These are phyloP conservation scores for Pichia nanzhaoensis DNA, from an alignment of 805 yeast genomes.

Conservation along the genomic window DNA sequence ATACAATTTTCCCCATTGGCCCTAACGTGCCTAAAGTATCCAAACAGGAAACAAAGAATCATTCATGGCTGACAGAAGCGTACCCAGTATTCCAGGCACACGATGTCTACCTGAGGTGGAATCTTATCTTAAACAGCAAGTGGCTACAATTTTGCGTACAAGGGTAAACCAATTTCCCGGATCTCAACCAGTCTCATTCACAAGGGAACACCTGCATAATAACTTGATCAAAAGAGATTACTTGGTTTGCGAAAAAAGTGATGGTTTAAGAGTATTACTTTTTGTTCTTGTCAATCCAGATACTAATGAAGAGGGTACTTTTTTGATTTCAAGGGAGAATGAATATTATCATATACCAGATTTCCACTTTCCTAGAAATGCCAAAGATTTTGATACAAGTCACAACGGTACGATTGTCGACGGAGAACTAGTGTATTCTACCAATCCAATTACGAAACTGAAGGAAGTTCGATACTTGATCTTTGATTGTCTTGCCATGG, in stretches of 20 bases:
- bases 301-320: slow-evolving; percentile 79
- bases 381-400: slow-evolving; percentile 43
- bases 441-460: slow-evolving; percentile 43
- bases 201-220: slow-evolving; percentile 59
- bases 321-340: slow-evolving; percentile 81
- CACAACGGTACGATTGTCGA: slow-evolving; percentile 89
- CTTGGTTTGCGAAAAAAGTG: slow-evolving; percentile 92
- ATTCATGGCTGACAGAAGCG: slow-evolving; percentile 36
- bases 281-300: slow-evolving; percentile 54
- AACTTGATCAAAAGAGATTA: slow-evolving; percentile 68
- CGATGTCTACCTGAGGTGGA: slow-evolving; percentile 67
- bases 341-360: slow-evolving; percentile 77
- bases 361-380: slow-evolving; percentile 68
- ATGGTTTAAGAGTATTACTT: slow-evolving; percentile 83
- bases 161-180: slow-evolving; percentile 70
- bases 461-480: slow-evolving; percentile 74
- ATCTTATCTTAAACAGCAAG: slow-evolving; percentile 57
- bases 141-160: slow-evolving; percentile 55
- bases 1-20: background rate
- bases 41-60: too few species aligned
- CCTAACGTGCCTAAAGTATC: background rate
- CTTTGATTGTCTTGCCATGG: slow-evolving; percentile 85
- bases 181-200: slow-evolving; percentile 91
- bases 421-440: slow-evolving; percentile 85
- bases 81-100: slow-evolving; percentile 85